Evolutionary conservation across 192 early-diverging fungal genomes (phyloP), one percentile per base, ranked within the genome.

Genomic region (Backusella circina): DNA sequence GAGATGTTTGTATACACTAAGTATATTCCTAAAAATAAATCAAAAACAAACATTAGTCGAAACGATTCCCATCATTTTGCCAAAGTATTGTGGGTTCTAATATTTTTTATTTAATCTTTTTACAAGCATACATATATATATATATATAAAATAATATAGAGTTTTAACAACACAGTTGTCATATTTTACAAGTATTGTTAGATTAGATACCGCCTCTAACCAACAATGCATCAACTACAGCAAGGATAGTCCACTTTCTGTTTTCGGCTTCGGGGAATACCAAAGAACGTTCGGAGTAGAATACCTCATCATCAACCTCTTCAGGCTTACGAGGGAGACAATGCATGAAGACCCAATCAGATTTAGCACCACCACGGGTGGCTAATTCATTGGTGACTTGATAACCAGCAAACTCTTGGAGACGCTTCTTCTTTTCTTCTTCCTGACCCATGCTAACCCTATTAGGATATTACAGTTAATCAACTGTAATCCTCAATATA

Each of bases 221-320:
- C 21, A 94, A 73, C 44, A 92, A 80, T 3, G 88, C 83, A 67
- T 92, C 86, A 69, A 95, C 87, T 12, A 95, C 93, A 1, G 96
- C 92, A 75, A 99, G 82, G 73, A 96, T 97, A 6, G 98, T 98
- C 91, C 96, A 98, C 81, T 99, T 99, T 80, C 98, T 90, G 88
- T 99, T 98, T 84, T 99, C 97, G 7, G 97, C 98, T 80, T 99
- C 97, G 70, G 90, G 92, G 87, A 95, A 99, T 31, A 98, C 96
- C 18, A 98, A 84, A 6, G 98, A 99, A 67, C 93, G 91, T 30
- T 91, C 86, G 23, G 92, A 92, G 72, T 95, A 96, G 79, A 98
- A 98, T 33, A 99, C 94, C 76, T 97, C 94, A 80, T 99, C 98
- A 67, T 95, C 92, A 30, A 99, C 98, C 83, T 99, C 98, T 76